These are phyloP conservation scores for Colletotrichum viniferum DNA, from an alignment of 2,329 filamentous ascomycete species.

Conservation along the genomic window DNA sequence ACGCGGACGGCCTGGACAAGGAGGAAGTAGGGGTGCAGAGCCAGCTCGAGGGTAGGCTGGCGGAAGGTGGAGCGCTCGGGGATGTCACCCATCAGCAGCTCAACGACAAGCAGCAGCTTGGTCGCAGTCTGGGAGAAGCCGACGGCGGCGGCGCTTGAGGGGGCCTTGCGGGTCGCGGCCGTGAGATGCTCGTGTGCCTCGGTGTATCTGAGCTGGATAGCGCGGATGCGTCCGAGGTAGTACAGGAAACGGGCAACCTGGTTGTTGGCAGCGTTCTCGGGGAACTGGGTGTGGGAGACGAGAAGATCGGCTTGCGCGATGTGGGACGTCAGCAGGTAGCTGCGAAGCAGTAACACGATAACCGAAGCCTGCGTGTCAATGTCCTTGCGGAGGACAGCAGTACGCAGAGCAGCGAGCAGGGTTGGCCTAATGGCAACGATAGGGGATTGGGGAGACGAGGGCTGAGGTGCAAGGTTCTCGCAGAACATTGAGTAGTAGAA, in stretches of 20 bases:
- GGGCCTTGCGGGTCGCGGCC: slow-evolving; percentile 92
- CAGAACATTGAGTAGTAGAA: slow-evolving; percentile 98
- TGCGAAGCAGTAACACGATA: slow-evolving; percentile 91
- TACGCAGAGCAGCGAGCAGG: slow-evolving; percentile 86
- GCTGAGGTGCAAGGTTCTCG: slow-evolving; percentile 85
- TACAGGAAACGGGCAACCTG: slow-evolving; percentile 97
- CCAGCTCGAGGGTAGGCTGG: slow-evolving; percentile 82
- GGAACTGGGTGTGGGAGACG: slow-evolving; percentile 95
- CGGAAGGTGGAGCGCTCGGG: slow-evolving; percentile 95
- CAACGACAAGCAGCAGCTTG: slow-evolving; percentile 95
- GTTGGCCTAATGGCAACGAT: slow-evolving; percentile 86
- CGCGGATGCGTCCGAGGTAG: slow-evolving; percentile 94
- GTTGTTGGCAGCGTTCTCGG: slow-evolving; percentile 92
- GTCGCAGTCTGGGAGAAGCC: slow-evolving; percentile 96
- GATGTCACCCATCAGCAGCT: slow-evolving; percentile 98
- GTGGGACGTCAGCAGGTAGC: slow-evolving; percentile 94
- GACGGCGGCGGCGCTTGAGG: slow-evolving; percentile 84
- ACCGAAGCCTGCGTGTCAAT: slow-evolving; percentile 96
- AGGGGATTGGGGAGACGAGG: slow-evolving; percentile 86
- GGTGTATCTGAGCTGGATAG: slow-evolving; percentile 95
- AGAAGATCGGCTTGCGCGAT: slow-evolving; percentile 96
- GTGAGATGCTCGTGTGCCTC: slow-evolving; percentile 95
- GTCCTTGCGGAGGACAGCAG: slow-evolving; percentile 95
- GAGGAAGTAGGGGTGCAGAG: slow-evolving; percentile 90
- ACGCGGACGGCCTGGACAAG: slow-evolving; percentile 95